These are phyloP conservation scores for Aspergillus hortae DNA, from an alignment of 2,329 filamentous ascomycete genomes.

Conservation along the genomic window DNA sequence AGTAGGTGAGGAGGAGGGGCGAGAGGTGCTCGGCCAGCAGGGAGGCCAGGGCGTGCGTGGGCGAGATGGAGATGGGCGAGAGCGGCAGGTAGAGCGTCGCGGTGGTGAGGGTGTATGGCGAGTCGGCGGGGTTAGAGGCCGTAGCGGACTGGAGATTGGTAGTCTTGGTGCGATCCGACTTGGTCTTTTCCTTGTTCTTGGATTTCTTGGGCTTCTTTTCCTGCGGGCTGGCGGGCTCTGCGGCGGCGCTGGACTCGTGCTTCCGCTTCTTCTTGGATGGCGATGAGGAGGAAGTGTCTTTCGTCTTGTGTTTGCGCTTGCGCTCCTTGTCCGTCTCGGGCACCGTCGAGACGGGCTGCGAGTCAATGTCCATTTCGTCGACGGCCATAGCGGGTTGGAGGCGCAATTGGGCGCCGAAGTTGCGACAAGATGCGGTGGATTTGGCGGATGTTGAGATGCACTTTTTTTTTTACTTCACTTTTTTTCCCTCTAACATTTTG, in stretches of 20 bases:
- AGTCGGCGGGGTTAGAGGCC: slow-evolving; percentile 39
- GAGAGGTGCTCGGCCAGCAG: slow-evolving; percentile 60
- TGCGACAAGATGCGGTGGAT: background rate
- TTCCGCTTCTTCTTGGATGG: slow-evolving; percentile 41
- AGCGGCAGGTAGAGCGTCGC: slow-evolving; percentile 68
- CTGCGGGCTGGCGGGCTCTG: slow-evolving; percentile 20
- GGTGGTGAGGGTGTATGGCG: slow-evolving; percentile 75
- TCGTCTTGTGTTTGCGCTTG: slow-evolving; percentile 45
- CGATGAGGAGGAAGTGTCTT: slow-evolving; percentile 37
- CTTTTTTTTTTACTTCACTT: slow-evolving; percentile 27
- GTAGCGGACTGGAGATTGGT: background rate
- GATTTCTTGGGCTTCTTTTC: slow-evolving; percentile 29
- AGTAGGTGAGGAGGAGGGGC: slow-evolving; percentile 62
- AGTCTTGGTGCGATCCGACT: slow-evolving; percentile 30
- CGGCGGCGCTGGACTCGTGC: slow-evolving; percentile 26
- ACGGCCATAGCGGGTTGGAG: slow-evolving; percentile 29
- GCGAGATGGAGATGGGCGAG: slow-evolving; percentile 53
- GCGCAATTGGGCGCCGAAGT: slow-evolving; percentile 1
- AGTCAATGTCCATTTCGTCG: slow-evolving; percentile 40
- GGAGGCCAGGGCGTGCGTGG: slow-evolving; percentile 53
- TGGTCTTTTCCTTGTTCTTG: slow-evolving; percentile 36
- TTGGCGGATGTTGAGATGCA: slow-evolving; percentile 14
- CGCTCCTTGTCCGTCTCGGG: slow-evolving; percentile 33
- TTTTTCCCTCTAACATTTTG: slow-evolving; percentile 14
- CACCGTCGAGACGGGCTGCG: slow-evolving; percentile 16